These are phyloP conservation scores for Hanseniaspora taiwanica DNA, from an alignment of 805 yeast species.

Conservation along the genomic window DNA sequence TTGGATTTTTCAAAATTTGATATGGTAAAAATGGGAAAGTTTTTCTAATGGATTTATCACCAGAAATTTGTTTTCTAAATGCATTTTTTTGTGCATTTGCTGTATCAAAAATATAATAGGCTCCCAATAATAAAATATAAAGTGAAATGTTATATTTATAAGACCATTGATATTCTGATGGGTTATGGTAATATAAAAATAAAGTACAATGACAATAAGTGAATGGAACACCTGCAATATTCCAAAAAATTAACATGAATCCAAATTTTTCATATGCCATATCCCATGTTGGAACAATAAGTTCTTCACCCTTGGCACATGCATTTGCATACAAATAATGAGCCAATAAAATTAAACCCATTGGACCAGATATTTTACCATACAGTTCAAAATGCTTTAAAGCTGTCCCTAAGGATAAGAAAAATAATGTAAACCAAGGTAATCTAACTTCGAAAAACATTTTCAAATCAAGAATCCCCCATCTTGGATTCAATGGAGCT, in stretches of 20 bases:
- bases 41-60: slow-evolving; percentile 63
- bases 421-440: slow-evolving; percentile 88
- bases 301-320: slow-evolving; percentile 94
- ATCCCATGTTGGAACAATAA: slow-evolving; percentile 97
- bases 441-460: slow-evolving; percentile 96
- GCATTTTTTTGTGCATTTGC: slow-evolving; percentile 90
- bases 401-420: slow-evolving; percentile 60
- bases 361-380: slow-evolving; percentile 71
- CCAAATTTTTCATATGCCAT: slow-evolving; percentile 99
- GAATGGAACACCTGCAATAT: slow-evolving; percentile 97
- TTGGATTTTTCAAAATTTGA: slow-evolving; percentile 72
- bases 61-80: slow-evolving; percentile 73
- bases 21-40: slow-evolving; percentile 90
- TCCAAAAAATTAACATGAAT: slow-evolving; percentile 98
- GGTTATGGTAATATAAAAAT: slow-evolving; percentile 71
- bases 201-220: slow-evolving; percentile 92
- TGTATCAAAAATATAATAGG: slow-evolving; percentile 90
- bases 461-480: slow-evolving; percentile 85
- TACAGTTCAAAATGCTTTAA: slow-evolving; percentile 69
- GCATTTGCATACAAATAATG: slow-evolving; percentile 95
- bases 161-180: slow-evolving; percentile 70
- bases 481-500: slow-evolving; percentile 90
- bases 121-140: slow-evolving; percentile 42
- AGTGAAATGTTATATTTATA: slow-evolving; percentile 42
- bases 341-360: slow-evolving; percentile 59